Evolutionary conservation across 805 yeast species (phyloP).

Genomic region (Starmerella powellii): DNA sequence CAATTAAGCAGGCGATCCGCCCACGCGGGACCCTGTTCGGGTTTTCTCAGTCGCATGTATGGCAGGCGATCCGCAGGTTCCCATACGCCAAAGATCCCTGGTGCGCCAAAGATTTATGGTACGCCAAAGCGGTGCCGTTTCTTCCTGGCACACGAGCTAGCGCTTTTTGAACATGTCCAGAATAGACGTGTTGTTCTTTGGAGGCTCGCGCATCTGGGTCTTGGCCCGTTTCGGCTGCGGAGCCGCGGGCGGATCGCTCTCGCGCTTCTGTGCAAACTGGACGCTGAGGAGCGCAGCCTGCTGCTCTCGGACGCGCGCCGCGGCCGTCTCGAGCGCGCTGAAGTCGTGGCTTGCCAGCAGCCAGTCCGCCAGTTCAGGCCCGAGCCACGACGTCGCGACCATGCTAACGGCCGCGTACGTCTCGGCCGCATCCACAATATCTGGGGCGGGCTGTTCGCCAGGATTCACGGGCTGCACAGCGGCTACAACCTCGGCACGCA

Average conservation of each 20-base stretch:
- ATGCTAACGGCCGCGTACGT: constrained; percentile 21
- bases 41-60: too few relatives aligned
- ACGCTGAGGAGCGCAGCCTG: constrained; percentile 10
- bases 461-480: constrained; percentile 18
- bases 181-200: constrained; percentile 24
- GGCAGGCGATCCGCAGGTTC: too few relatives aligned
- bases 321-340: constrained; percentile 19
- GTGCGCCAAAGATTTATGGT: too few relatives aligned
- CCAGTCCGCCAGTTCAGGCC: constrained; percentile 15
- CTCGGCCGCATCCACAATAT: constrained; percentile 9
- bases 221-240: constrained; percentile 13
- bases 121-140: too few relatives aligned
- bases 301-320: constrained; percentile 4
- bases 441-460: constrained; percentile 16
- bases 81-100: too few relatives aligned
- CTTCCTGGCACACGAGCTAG: constrained; percentile 28
- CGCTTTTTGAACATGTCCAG: constrained; percentile 30
- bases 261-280: constrained; percentile 14
- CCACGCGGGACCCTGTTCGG: too few relatives aligned
- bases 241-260: constrained; percentile 1
- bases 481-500: constrained; percentile 11
- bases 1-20: too few relatives aligned
- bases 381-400: constrained; percentile 21
- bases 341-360: constrained; percentile 22
- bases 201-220: constrained; percentile 8